Evolutionary conservation across 2,329 filamentous ascomycete species (phyloP), one percentile per base, ranked within the genome.

Genomic region (Tolypocladium paradoxum): DNA sequence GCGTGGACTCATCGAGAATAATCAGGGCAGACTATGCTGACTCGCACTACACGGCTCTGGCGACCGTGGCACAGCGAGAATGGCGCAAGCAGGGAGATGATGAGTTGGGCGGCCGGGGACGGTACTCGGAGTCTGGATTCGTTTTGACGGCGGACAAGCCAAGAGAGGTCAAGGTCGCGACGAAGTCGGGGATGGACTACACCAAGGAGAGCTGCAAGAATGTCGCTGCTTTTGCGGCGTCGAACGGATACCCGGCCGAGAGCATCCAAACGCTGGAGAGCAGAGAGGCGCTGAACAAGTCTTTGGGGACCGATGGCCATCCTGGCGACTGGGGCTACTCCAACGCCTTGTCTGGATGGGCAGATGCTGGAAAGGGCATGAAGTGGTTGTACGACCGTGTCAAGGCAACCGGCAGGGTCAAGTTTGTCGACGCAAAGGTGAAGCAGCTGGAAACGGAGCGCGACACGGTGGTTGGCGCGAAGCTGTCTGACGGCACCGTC

Each of bases 21-120:
- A 75, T 86, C 58, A 76, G 83, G 53, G 72, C 81, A 50, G 92
- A 97, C 75, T 97, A 97, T 65, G 84, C 88, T 6, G 84, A 92
- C 64, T 73, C 81, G 0, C 79, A 84, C 24, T 97, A 97, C 69
- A 81, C 89, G 6, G 72, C 76, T 18, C 81, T 97, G 47, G 90
- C 85, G 22, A 76, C 81, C 20, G 74, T 81, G 36, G 90, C 90
- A 1, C 87, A 88, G 62, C 68, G 75, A 20, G 73, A 78, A 64
- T 93, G 83, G 88, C 81, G 85, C 61, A 79, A 78, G 65, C 68
- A 68, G 61, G 80, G 74, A 53, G 70, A 76, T 34, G 68, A 75
- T 6, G 73, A 79, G 24, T 72, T 84, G 49, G 85, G 83, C 52
- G 79, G 77, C 12, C 73, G 82, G 36, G 83, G 83, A 24, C 77